These are phyloP conservation scores for Amylostereum chailletii DNA, from an alignment of 1,284 basidiomycete species.

Conservation along the genomic window DNA sequence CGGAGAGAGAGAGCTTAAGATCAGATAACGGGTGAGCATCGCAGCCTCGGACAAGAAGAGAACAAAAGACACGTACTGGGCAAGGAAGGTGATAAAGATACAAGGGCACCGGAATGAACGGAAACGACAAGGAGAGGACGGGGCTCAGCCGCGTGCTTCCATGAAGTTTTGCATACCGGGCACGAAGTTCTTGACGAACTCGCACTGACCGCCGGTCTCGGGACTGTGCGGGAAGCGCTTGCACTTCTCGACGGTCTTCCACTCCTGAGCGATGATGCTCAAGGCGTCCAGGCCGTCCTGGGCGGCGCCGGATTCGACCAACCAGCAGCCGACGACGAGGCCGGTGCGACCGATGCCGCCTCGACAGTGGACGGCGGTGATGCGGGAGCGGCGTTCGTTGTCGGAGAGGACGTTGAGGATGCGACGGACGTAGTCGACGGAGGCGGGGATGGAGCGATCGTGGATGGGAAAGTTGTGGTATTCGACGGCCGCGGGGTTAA, in stretches of 20 bases:
- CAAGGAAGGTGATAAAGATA: neutral
- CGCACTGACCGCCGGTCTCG: slow-evolving; percentile 70
- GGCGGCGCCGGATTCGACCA: slow-evolving; percentile 56
- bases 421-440: slow-evolving; percentile 40
- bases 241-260: slow-evolving; percentile 69
- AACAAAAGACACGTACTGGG: too few species aligned
- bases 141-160: neutral
- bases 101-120: neutral
- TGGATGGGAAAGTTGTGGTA: slow-evolving; percentile 72
- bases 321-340: slow-evolving; percentile 69
- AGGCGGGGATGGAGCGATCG: slow-evolving; percentile 55
- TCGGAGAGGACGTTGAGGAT: slow-evolving; percentile 50
- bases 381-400: slow-evolving; percentile 44
- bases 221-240: slow-evolving; percentile 63
- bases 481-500: slow-evolving; percentile 43
- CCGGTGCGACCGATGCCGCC: slow-evolving; percentile 73
- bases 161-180: neutral
- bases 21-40: too few species aligned
- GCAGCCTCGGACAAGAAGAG: too few species aligned
- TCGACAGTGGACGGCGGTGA: slow-evolving; percentile 64
- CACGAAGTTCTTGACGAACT: slow-evolving; percentile 54
- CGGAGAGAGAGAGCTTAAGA: too few species aligned
- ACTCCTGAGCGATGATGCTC: slow-evolving; percentile 52
- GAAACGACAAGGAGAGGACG: neutral
- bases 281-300: slow-evolving; percentile 56